A percentile compares a stretch with the other conserved stretches of the same genome.
Evolutionary conservation across 148 eudicot genomes (phyloP).

Genomic region (Limonium bicolor): DNA sequence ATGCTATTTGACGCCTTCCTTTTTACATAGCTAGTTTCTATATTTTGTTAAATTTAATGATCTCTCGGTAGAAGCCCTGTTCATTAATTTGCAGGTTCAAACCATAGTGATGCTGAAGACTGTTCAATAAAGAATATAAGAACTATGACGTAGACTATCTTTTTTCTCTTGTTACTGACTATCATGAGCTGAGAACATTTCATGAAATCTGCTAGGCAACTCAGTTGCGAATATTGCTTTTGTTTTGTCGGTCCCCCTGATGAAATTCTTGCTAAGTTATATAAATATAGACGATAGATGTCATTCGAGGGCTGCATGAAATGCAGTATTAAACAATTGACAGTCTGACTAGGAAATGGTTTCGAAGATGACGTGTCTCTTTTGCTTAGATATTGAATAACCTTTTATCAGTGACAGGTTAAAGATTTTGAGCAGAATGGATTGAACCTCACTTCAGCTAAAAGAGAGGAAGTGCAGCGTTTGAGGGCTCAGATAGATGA

Average conservation of each 20-base stretch:
- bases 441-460: slow-evolving; percentile 57
- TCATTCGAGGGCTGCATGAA: no score
- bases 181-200: no score
- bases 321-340: no score
- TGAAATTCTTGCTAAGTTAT: background rate
- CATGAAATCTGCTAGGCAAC: background rate
- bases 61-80: background rate
- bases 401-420: slow-evolving; percentile 69
- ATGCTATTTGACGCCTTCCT: background rate
- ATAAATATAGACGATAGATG: background rate
- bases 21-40: background rate
- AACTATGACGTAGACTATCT: no score
- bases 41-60: background rate
- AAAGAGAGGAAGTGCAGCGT: slow-evolving; percentile 74
- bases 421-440: slow-evolving; percentile 87
- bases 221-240: background rate
- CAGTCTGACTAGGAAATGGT: no score
- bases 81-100: background rate
- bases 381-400: slow-evolving; percentile 22
- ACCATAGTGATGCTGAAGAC: background rate
- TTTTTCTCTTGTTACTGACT: no score
- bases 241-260: background rate
- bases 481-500: slow-evolving; percentile 64
- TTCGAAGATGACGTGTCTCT: background rate
- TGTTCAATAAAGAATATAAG: background rate